phyloP scores from a whole-genome alignment of 1,284 basidiomycete species.

The Ceratobasidium sp. region DNA sequence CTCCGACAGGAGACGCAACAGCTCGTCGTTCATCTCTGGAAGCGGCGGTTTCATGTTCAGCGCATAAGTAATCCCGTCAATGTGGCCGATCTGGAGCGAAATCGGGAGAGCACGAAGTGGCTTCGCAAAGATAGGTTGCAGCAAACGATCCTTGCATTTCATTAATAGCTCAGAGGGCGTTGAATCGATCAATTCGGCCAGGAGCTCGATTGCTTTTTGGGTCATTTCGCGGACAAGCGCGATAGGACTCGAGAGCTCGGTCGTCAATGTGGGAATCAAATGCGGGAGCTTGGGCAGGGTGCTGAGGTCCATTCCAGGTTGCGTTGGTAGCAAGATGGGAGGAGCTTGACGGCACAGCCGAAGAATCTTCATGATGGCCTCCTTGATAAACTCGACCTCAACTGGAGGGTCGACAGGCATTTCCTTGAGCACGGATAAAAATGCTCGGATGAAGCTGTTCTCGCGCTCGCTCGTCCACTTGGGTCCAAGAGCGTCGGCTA shows the following conservation, averaged over 20 bases:
- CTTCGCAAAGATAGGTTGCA: slow-evolving; percentile 92
- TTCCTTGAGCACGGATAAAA: slow-evolving; percentile 95
- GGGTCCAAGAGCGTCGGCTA: slow-evolving; percentile 73
- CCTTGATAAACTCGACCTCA: slow-evolving; percentile 80
- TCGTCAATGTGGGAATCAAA: slow-evolving; percentile 85
- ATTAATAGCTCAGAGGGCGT: slow-evolving; percentile 80
- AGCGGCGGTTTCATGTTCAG: slow-evolving; percentile 83
- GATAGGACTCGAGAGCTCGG: slow-evolving; percentile 89
- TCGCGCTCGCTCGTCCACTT: slow-evolving; percentile 90
- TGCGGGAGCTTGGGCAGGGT: slow-evolving; percentile 46
- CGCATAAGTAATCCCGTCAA: slow-evolving; percentile 95
- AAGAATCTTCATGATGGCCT: slow-evolving; percentile 80
- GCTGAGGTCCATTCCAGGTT: slow-evolving; percentile 34
- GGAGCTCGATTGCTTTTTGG: slow-evolving; percentile 80
- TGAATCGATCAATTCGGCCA: slow-evolving; percentile 77
- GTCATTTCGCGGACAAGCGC: slow-evolving; percentile 84
- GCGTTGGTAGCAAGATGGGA: slow-evolving; percentile 25
- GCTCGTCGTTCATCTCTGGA: slow-evolving; percentile 89
- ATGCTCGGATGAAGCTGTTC: slow-evolving; percentile 87
- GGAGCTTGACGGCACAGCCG: slow-evolving; percentile 66
- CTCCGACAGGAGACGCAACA: slow-evolving; percentile 91
- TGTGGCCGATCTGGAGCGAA: slow-evolving; percentile 96
- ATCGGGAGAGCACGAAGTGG: slow-evolving; percentile 96
- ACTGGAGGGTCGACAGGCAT: slow-evolving; percentile 89
- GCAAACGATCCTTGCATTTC: slow-evolving; percentile 86